Conservation (phyloP, 106 monocot genomes). For the Apostasia shenzhenica region DNA sequence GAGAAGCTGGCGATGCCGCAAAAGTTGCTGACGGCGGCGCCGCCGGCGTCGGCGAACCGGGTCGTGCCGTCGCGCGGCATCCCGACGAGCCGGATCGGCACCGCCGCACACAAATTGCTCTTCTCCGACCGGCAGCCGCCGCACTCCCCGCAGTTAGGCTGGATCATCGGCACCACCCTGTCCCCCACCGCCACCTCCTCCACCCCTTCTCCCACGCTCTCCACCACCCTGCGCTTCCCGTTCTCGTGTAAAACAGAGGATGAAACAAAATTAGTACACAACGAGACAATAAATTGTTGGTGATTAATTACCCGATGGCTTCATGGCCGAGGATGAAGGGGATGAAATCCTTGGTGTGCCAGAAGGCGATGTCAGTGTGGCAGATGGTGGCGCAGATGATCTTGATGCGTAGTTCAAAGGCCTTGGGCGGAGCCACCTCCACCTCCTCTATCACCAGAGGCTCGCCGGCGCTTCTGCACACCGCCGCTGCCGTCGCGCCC, state of each 20-base stretch:
- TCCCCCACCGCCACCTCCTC: constrained; percentile 56
- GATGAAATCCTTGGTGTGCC: constrained; percentile 30
- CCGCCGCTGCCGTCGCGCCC: constrained; percentile 48
- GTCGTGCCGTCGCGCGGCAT: constrained; percentile 40
- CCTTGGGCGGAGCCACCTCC: constrained; percentile 58
- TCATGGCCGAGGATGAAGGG: constrained; percentile 85
- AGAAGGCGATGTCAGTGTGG: constrained; percentile 86
- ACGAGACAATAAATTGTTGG: not conserved
- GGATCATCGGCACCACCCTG: constrained; percentile 66
- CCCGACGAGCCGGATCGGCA: constrained; percentile 30
- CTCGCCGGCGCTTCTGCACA: constrained; percentile 58
- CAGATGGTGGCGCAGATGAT: constrained; percentile 90
- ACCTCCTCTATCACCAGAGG: constrained; percentile 65
- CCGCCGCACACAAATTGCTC: constrained; percentile 62
- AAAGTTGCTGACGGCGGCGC: constrained; percentile 39
- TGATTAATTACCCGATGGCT: constrained; percentile 53
- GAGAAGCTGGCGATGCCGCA: constrained; percentile 74
- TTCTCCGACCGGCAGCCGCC: constrained; percentile 52
- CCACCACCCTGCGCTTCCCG: constrained; percentile 45
- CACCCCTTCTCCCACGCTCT: constrained; percentile 83
- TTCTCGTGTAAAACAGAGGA: not conserved
- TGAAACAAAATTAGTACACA: not conserved
- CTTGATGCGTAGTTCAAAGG: constrained; percentile 67
- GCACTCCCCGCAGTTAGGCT: constrained; percentile 54
- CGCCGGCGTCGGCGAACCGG: constrained; percentile 33